Evolutionary conservation across 2,329 filamentous ascomycete species (phyloP).

Genomic region (Exophiala sp.): DNA sequence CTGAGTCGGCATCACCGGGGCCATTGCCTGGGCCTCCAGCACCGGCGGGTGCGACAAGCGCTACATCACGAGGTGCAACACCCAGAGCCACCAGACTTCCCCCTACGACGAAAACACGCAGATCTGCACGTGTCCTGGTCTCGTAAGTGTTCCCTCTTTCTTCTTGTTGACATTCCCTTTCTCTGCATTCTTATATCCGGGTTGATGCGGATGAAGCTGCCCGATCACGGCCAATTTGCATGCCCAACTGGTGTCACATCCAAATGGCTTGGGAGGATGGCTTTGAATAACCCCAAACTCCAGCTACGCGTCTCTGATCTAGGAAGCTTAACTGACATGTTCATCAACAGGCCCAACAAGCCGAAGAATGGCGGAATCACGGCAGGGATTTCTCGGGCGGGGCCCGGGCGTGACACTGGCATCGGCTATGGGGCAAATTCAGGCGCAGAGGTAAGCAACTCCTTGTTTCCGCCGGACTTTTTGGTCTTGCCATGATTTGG

Average conservation of each 20-base stretch:
- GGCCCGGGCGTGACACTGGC: slow-evolving; percentile 21
- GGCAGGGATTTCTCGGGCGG: slow-evolving; percentile 29
- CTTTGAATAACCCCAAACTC: too few species aligned
- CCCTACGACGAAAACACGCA: slow-evolving; percentile 55
- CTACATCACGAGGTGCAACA: slow-evolving; percentile 30
- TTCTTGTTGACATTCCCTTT: slow-evolving; percentile 1
- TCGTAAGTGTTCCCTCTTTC: slow-evolving; percentile 43
- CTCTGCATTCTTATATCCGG: background rate
- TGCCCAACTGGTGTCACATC: background rate
- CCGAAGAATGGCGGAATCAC: slow-evolving; percentile 28
- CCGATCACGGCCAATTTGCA: too few species aligned
- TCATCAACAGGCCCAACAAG: slow-evolving; percentile 27
- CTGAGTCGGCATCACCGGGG: slow-evolving; percentile 30
- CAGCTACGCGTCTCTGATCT: too few species aligned
- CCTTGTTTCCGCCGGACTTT: slow-evolving; percentile 9
- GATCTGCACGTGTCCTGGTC: slow-evolving; percentile 60
- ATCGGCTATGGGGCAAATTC: slow-evolving; percentile 26
- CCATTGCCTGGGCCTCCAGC: slow-evolving; percentile 26
- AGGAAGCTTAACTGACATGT: slow-evolving; percentile 10
- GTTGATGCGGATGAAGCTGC: background rate
- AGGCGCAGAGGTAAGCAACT: slow-evolving; percentile 46
- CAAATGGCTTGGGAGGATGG: background rate
- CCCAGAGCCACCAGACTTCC: slow-evolving; percentile 33
- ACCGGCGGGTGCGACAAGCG: slow-evolving; percentile 51
- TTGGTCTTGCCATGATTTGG: slow-evolving; percentile 15